phyloP scores from a whole-genome alignment of 148 eudicot genomes.

The Cornus kousa region DNA sequence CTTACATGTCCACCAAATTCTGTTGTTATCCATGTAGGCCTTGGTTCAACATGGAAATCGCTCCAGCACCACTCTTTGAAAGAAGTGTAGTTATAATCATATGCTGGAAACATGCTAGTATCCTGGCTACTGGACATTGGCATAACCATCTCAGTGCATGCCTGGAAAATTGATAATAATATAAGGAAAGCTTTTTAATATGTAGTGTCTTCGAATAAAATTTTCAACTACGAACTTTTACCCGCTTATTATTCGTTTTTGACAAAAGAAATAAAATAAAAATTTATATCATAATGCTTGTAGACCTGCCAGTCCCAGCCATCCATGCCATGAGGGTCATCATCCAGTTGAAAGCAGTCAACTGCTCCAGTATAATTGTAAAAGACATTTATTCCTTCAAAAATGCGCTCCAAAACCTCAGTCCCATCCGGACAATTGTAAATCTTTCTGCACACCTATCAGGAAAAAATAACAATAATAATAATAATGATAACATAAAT shows the following conservation, averaged over 20 bases:
- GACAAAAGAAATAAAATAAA: neutral
- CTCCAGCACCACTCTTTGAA: slow-evolving; percentile 57
- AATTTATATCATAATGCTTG: neutral
- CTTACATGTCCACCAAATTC: slow-evolving; percentile 92
- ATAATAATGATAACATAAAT: neutral
- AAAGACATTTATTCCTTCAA: slow-evolving; percentile 75
- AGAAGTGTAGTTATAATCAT: slow-evolving; percentile 52
- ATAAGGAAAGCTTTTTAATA: neutral
- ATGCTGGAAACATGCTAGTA: slow-evolving; percentile 75
- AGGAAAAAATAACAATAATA: neutral
- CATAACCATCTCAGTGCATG: slow-evolving; percentile 98
- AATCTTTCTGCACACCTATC: slow-evolving; percentile 76
- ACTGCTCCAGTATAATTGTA: slow-evolving; percentile 82
- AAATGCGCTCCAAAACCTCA: slow-evolving; percentile 60
- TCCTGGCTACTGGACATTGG: slow-evolving; percentile 70
- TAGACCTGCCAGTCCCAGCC: slow-evolving; percentile 98
- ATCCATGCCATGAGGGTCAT: slow-evolving; percentile 88
- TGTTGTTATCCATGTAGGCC: slow-evolving; percentile 83
- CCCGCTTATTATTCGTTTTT: neutral
- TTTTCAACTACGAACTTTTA: neutral
- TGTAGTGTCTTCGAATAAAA: neutral
- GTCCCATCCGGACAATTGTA: slow-evolving; percentile 68
- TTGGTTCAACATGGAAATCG: slow-evolving; percentile 55
- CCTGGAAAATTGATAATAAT: slow-evolving; percentile 42
- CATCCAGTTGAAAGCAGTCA: slow-evolving; percentile 80